Percentiles rank a stretch among this genome's conserved stretches.
Evolutionary conservation across 805 yeast species (phyloP).

Genomic region (Lipomyces chichibuensis): DNA sequence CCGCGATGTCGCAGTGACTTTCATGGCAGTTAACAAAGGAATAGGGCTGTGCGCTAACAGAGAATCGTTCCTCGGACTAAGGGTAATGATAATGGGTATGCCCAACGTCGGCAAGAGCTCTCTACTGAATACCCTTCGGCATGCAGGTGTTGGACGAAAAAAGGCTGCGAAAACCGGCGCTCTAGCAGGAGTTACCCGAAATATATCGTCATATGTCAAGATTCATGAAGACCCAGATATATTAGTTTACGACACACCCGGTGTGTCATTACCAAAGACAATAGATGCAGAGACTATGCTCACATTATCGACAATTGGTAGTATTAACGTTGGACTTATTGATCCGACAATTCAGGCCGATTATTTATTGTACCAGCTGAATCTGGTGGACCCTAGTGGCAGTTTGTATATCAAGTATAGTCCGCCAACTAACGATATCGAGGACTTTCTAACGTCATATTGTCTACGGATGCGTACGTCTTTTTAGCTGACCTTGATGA

Average conservation of each 20-base stretch:
- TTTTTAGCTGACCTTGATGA: background rate
- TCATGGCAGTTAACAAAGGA: background rate
- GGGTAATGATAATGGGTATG: constrained; percentile 84
- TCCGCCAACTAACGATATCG: constrained; percentile 73
- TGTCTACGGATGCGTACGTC: constrained; percentile 26
- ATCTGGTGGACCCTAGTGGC: constrained; percentile 46
- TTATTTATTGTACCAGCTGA: constrained; percentile 73
- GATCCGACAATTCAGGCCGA: constrained; percentile 90
- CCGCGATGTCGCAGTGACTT: constrained; percentile 17
- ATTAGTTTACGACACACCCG: constrained; percentile 86
- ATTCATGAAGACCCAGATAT: constrained; percentile 65
- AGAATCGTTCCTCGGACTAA: constrained; percentile 78
- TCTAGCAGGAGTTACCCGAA: constrained; percentile 86
- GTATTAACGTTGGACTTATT: constrained; percentile 66
- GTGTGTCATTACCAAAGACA: constrained; percentile 81
- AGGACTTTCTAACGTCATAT: constrained; percentile 53
- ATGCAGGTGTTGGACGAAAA: constrained; percentile 45
- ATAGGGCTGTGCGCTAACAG: background rate
- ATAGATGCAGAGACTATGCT: constrained; percentile 70
- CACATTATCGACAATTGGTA: constrained; percentile 70
- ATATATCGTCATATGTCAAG: constrained; percentile 73
- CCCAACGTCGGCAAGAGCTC: constrained; percentile 98
- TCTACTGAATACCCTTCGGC: constrained; percentile 71
- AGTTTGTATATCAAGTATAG: constrained; percentile 53
- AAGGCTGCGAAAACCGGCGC: constrained; percentile 86